Base-by-base conservation (phyloP, 2,329 filamentous ascomycete genomes). In the Epichloe amarillans region DNA sequence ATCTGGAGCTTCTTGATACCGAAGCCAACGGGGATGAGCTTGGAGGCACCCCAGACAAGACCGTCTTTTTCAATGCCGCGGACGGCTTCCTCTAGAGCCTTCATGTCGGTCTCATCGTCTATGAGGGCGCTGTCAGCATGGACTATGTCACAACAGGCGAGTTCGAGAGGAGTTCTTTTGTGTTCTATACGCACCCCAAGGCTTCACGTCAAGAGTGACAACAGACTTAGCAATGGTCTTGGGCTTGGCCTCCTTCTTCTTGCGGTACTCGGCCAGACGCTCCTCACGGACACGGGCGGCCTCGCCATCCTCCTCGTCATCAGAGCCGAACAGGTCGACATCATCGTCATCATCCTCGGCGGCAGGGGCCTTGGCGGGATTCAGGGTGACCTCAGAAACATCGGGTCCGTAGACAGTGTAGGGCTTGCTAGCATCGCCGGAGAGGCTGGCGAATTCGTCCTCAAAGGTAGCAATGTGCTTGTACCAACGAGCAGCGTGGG, bases 1-100 rank as follows among this genome's bases (percentile, higher is more conserved):
- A 98, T 95, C 81, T 97, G 91, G 57, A 98, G 83, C 82, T 97
- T 97, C 80, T 87, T 93, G 79, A 98, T 94, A 79, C 93, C 93
- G 79, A 88, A 98, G 65, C 90, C 91, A 63, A 98, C 84, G 59
- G 90, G 71, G 49, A 95, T 84, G 58, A 95, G 77, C 79, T 93
- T 87, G 70, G 86, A 90, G 58, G 77, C 82, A 82, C 91, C 91
- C 93, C 93, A 98, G 57, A 94, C 83, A 56, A 98, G 87, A 74
- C 93, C 93, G 47, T 97, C 91, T 79, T 86, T 82, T 73, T 91
- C 81, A 61, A 97, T 91, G 59, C 75, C 71, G 64, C 88, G 86
- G 61, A 97, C 90, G 58, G 83, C 75, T 35, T 72, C 76, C 77
- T 95, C 88, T 54, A 98, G 77, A 62, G 80, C 80, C 60, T 74